phyloP scores from a whole-genome alignment of 73 alveolate genomes.

The Diophrys sp. region DNA sequence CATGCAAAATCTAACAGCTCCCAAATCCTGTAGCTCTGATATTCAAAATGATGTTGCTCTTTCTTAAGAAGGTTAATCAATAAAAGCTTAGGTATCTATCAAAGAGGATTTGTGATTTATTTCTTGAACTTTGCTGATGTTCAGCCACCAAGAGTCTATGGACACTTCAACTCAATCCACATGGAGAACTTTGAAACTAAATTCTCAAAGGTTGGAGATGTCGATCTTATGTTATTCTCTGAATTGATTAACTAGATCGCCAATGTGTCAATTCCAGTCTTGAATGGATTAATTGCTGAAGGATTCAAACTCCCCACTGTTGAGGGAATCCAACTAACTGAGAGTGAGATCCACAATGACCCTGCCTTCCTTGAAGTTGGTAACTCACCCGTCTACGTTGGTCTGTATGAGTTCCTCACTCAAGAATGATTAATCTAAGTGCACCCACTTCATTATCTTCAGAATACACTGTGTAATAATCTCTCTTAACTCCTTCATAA shows the following conservation, averaged over 20 bases:
- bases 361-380: constrained; percentile 3
- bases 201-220: constrained; percentile 4
- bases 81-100: no score
- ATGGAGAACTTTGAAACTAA: background rate
- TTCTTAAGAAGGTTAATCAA: no score
- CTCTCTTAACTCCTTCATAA: no score
- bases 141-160: background rate
- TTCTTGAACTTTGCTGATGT: background rate
- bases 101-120: no score
- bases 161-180: background rate
- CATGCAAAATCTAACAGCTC: no score
- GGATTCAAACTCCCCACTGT: constrained; percentile 1
- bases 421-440: background rate
- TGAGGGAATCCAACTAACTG: background rate
- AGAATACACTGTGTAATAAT: background rate
- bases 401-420: background rate
- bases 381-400: background rate
- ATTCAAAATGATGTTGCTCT: no score
- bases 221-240: background rate
- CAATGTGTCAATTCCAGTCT: background rate
- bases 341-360: background rate
- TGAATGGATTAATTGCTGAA: background rate
- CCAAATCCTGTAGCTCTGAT: no score
- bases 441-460: background rate
- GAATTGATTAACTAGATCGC: background rate